phyloP scores from a whole-genome alignment of 1,284 basidiomycete genomes.

The Cystobasidiaceae sp. region DNA sequence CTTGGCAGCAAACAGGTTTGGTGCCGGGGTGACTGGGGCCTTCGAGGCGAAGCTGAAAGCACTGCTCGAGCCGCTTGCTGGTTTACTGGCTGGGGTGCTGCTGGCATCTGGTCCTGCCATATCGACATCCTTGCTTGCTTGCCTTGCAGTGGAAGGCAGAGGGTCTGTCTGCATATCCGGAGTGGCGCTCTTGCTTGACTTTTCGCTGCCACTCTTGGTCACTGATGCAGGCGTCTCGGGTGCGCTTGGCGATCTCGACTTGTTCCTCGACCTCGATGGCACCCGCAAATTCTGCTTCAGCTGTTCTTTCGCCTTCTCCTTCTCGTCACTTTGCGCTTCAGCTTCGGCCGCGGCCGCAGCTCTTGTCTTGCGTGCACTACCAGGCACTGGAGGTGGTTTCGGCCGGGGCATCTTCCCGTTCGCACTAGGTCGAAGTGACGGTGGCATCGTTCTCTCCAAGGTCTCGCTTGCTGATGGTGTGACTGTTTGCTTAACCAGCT shows the following conservation, averaged over 20 bases:
- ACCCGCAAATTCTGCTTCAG: not conserved
- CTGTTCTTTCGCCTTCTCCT: not conserved
- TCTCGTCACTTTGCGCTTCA: not conserved
- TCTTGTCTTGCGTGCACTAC: constrained; percentile 26
- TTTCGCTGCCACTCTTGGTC: not conserved
- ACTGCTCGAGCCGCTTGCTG: not conserved
- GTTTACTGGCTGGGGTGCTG: not conserved
- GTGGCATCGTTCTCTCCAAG: constrained; percentile 20
- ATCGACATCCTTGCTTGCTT: not conserved
- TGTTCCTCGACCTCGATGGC: not conserved
- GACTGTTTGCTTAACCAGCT: constrained; percentile 9
- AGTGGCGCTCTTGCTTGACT: not conserved
- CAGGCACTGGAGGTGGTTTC: constrained; percentile 27
- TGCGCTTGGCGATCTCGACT: not conserved
- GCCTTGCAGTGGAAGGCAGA: not conserved
- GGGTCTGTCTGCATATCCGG: not conserved
- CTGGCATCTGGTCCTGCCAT: not conserved
- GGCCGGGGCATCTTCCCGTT: constrained; percentile 23
- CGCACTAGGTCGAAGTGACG: not conserved
- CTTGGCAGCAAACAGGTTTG: too few relatives aligned
- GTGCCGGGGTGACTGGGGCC: too few relatives aligned
- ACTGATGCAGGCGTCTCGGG: not conserved
- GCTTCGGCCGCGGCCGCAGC: constrained; percentile 13
- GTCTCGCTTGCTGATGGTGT: constrained; percentile 9
- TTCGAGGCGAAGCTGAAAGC: too few relatives aligned